A percentile compares a stretch with the other conserved stretches of the same genome.
Evolutionary conservation across 805 yeast genomes (phyloP).

Genomic region (Hanseniaspora mollemarum): DNA sequence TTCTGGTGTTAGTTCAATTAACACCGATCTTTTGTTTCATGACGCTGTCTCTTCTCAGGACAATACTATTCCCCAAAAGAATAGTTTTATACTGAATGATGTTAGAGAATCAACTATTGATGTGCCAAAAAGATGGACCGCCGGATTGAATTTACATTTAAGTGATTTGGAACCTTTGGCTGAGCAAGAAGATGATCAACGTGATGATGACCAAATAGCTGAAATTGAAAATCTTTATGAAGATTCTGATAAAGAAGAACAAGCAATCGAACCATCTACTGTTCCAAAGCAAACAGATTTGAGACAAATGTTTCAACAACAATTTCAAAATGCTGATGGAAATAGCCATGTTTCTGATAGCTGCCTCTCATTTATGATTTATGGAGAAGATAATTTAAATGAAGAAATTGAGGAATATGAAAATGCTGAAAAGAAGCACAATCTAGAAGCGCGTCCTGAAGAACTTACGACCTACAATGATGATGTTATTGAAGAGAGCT

Average conservation of each 20-base stretch:
- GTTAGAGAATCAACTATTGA: neutral
- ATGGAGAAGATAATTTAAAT: slow-evolving; percentile 17
- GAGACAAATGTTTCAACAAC: slow-evolving; percentile 12
- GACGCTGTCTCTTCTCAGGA: neutral
- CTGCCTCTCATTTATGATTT: slow-evolving; percentile 6
- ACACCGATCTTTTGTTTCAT: slow-evolving; percentile 7
- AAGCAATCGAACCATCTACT: neutral
- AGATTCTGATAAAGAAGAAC: neutral
- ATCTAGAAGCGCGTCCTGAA: slow-evolving; percentile 21
- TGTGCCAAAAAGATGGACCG: slow-evolving; percentile 8
- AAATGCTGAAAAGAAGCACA: slow-evolving; percentile 3
- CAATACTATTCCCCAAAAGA: neutral
- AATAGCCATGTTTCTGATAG: neutral
- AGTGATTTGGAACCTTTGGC: neutral
- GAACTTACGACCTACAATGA: slow-evolving; percentile 15
- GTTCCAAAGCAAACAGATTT: slow-evolving; percentile 1
- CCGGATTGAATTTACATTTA: slow-evolving; percentile 6
- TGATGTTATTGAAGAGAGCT: slow-evolving; percentile 17
- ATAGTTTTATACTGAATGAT: neutral
- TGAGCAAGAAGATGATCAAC: neutral
- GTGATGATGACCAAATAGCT: neutral
- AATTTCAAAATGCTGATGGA: neutral
- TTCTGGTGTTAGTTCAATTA: slow-evolving; percentile 5
- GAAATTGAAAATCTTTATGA: neutral
- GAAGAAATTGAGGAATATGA: slow-evolving; percentile 18